phyloP scores from a whole-genome alignment of 139 green algal genomes.

The Coelastrella sp. region DNA sequence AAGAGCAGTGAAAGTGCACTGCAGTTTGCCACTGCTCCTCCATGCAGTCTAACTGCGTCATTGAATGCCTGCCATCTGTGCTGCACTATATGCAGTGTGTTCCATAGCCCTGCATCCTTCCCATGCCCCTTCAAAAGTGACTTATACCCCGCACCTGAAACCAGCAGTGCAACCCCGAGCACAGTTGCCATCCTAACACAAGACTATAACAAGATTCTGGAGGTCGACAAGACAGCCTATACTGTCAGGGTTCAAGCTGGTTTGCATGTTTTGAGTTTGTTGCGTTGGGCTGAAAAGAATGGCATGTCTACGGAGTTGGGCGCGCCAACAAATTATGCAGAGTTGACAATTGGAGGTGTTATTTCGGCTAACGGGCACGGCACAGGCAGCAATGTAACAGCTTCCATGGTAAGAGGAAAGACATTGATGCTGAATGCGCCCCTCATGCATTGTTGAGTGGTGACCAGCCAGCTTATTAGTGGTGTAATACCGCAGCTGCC shows the following conservation, averaged over 20 bases:
- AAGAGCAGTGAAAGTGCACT: too few relatives aligned
- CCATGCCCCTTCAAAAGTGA: constrained; percentile 27
- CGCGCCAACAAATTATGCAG: constrained; percentile 33
- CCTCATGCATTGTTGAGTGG: too few relatives aligned
- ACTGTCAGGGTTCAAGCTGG: constrained; percentile 34
- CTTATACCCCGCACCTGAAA: background rate
- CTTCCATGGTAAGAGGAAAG: constrained; percentile 46
- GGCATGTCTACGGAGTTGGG: constrained; percentile 20
- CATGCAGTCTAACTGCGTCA: too few relatives aligned
- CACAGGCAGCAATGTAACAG: constrained; percentile 38
- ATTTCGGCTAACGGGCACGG: constrained; percentile 41
- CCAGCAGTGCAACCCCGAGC: constrained; percentile 22
- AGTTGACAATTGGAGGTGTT: constrained; percentile 40
- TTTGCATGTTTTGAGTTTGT: constrained; percentile 15
- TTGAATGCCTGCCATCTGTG: too few relatives aligned
- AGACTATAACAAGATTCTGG: constrained; percentile 12
- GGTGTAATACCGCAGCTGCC: too few relatives aligned
- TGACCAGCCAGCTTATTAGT: too few relatives aligned
- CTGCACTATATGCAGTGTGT: constrained; percentile 4
- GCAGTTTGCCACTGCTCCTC: too few relatives aligned
- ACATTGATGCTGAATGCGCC: too few relatives aligned
- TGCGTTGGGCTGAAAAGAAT: constrained; percentile 41
- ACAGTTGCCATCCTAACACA: constrained; percentile 29
- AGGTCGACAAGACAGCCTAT: constrained; percentile 24
- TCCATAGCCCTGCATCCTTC: constrained; percentile 35